Evolutionary conservation across 768 basidiomycete genomes (phyloP).

Genomic region (Agaricus blazei): DNA sequence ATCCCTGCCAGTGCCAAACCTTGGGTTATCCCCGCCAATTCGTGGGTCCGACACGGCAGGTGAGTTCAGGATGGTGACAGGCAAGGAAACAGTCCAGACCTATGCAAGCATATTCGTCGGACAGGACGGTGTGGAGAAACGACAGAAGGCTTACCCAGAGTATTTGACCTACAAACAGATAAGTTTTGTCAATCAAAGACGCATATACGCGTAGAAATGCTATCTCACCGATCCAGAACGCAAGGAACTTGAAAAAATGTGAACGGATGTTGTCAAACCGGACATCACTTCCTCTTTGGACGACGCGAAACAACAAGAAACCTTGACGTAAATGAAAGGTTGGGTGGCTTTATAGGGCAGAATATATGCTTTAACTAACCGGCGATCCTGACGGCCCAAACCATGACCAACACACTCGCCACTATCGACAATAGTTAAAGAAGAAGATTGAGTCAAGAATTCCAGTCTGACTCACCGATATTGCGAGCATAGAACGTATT

Average conservation of each 20-base stretch:
- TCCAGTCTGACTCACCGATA: constrained; percentile 24
- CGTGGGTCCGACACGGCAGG: constrained; percentile 50
- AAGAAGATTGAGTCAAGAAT: background rate
- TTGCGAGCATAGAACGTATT: constrained; percentile 57
- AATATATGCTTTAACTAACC: constrained; percentile 24
- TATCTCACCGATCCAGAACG: constrained; percentile 20
- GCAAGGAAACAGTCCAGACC: constrained; percentile 64
- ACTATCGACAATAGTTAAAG: constrained; percentile 21
- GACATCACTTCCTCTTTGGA: constrained; percentile 60
- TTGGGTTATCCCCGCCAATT: constrained; percentile 42
- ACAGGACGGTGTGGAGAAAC: background rate
- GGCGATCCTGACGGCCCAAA: constrained; percentile 59
- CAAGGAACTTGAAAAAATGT: constrained; percentile 62
- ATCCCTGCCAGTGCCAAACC: constrained; percentile 58
- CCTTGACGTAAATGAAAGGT: constrained; percentile 22
- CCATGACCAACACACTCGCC: constrained; percentile 54
- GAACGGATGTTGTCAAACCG: constrained; percentile 65
- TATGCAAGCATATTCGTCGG: constrained; percentile 43
- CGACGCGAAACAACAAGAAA: constrained; percentile 64
- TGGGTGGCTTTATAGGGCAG: background rate
- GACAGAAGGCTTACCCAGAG: constrained; percentile 13
- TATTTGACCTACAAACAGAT: background rate
- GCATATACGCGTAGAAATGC: background rate
- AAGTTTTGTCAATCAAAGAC: no score
- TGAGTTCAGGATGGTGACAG: constrained; percentile 62